Evolutionary conservation across 2,329 filamentous ascomycete species (phyloP).

Genomic region (Monosporascus sp.): DNA sequence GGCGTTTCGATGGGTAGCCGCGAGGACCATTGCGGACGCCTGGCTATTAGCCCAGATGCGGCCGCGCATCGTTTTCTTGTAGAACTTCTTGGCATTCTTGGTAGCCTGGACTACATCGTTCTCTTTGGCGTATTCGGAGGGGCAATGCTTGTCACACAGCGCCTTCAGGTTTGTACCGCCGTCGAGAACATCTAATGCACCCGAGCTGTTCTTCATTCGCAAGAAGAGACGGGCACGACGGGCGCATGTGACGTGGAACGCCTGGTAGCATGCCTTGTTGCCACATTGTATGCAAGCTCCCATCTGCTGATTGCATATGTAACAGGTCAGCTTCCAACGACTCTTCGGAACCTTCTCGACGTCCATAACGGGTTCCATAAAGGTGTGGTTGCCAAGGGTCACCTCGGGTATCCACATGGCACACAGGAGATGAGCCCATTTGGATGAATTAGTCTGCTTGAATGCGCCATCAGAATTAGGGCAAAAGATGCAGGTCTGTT

Average conservation of each 20-base stretch:
- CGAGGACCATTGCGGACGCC: conserved; percentile 72
- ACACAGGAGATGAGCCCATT: conserved; percentile 95
- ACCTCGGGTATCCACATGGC: conserved; percentile 99
- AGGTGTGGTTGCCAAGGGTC: conserved; percentile 87
- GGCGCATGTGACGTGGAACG: conserved; percentile 96
- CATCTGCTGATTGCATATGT: conserved; percentile 97
- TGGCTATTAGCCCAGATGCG: conserved; percentile 91
- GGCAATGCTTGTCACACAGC: conserved; percentile 93
- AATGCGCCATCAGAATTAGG: conserved; percentile 97
- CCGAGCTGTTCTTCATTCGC: conserved; percentile 92
- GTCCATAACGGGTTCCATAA: conserved; percentile 98
- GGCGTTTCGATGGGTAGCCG: conserved; percentile 62
- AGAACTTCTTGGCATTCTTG: conserved; percentile 79
- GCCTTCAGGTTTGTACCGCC: conserved; percentile 84
- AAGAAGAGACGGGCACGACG: conserved; percentile 80
- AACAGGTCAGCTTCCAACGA: conserved; percentile 89
- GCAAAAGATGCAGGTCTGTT: conserved; percentile 90
- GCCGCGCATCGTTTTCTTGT: conserved; percentile 82
- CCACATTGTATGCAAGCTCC: conserved; percentile 97
- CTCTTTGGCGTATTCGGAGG: conserved; percentile 79
- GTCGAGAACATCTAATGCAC: conserved; percentile 68
- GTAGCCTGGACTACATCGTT: conserved; percentile 78
- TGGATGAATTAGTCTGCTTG: conserved; percentile 93
- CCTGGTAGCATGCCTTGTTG: conserved; percentile 94
- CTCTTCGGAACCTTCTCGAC: conserved; percentile 95